Evolutionary conservation across 352 stramenopile species (phyloP).

Genomic region (Synura sp.): DNA sequence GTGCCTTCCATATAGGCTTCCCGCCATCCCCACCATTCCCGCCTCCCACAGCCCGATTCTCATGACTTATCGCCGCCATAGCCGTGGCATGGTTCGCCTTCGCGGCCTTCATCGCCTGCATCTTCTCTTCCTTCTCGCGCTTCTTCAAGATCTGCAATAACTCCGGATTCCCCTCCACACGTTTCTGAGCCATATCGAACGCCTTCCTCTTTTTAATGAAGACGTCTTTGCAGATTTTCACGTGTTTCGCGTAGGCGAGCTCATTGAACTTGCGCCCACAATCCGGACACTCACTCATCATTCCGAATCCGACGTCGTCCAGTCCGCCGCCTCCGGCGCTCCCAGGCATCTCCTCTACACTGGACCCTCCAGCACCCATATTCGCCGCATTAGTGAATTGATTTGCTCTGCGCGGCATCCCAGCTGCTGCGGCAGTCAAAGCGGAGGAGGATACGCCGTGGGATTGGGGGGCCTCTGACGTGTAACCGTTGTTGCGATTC

Average conservation of each 20-base stretch:
- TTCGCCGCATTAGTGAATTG: no score
- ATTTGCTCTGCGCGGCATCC: no score
- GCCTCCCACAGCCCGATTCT: no score
- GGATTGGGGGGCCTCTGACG: no score
- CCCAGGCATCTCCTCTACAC: no score
- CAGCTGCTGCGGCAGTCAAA: no score
- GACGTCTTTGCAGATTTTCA: constrained; percentile 74
- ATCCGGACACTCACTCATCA: constrained; percentile 56
- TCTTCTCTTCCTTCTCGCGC: neutral
- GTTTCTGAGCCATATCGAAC: constrained; percentile 67
- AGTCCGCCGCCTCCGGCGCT: no score
- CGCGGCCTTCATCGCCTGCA: constrained; percentile 27
- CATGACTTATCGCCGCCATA: no score
- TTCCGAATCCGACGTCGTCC: neutral
- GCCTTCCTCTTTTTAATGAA: constrained; percentile 70
- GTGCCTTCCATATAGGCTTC: constrained; percentile 69
- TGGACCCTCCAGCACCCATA: no score
- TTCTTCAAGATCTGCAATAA: constrained; percentile 18
- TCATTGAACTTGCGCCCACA: constrained; percentile 73
- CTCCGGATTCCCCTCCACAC: constrained; percentile 28
- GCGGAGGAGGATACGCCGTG: no score
- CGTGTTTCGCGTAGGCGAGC: constrained; percentile 65
- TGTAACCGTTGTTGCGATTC: no score
- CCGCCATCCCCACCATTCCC: constrained; percentile 57
- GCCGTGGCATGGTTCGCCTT: constrained; percentile 60